Evolutionary conservation across 768 basidiomycete species (phyloP), one percentile per base, ranked within the genome.

Genomic region (Suillus discolor): DNA sequence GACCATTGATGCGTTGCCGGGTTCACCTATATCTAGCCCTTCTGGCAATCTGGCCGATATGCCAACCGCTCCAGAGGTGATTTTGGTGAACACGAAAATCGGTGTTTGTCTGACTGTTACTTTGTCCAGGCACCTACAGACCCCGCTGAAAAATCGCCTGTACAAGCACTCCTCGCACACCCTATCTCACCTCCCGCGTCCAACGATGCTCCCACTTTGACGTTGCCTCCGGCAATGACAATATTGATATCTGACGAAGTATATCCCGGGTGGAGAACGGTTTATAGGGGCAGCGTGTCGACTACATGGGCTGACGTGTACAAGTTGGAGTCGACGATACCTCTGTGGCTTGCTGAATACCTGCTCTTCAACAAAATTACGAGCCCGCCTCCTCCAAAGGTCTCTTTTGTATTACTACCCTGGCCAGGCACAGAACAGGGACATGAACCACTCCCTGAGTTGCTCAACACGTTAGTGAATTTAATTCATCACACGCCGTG

Each of bases 341-440:
- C 97, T 4, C 72, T 89, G 69, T 99, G 97, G 97, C 79, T 97
- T 57, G 79, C 94, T 61, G 94, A 98, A 75, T 97, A 91, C 71
- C 78, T 98, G 45, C 82, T 98, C 45, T 77, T 87, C 16, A 90
- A 91, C 69, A 88, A 85, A 72, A 78, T 82, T 63, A 78, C 85
- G 16, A 69, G 83, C 34, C 71, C 81, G 0, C 85, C 87, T 18
- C 80, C 84, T 6, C 80, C 85, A 61, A 99, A 99, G 80, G 74
- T 98, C 53, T 93, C 94, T 70, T 99, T 99, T 74, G 87, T 97
- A 23, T 77, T 99, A 44, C 80, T 96, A 67, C 95, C 96, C 1
- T 92, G 87, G 85, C 80, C 78, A 3, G 83, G 79, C 65, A 85
- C 85, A 66, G 86, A 89, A 62, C 82, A 84, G 0, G 82, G 82